Conservation (phyloP, 352 stramenopile species). For the Thalassiosira oceanica region DNA sequence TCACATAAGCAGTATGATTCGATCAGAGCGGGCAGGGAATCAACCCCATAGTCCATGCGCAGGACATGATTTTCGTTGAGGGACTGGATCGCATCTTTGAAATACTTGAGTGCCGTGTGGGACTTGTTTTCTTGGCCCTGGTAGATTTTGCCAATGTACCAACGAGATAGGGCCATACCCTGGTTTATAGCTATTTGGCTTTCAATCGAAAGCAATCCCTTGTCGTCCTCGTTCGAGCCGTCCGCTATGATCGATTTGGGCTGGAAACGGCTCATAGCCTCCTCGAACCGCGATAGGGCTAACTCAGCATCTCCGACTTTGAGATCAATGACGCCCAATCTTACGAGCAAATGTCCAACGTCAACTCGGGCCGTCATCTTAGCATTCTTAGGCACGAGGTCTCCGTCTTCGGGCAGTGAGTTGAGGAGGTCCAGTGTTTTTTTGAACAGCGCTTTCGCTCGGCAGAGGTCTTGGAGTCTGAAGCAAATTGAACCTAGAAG, state of each 20-base stretch:
- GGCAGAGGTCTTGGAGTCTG: conserved; percentile 34
- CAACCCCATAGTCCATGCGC: conserved; percentile 17
- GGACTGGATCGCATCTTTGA: conserved; percentile 44
- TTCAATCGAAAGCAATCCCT: not conserved
- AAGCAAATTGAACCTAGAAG: conserved; percentile 39
- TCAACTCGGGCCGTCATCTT: conserved; percentile 29
- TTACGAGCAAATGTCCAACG: conserved; percentile 29
- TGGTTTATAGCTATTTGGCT: conserved; percentile 30
- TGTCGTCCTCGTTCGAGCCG: conserved; percentile 13
- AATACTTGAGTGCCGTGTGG: conserved; percentile 46
- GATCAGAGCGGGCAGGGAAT: no score
- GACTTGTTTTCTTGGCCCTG: conserved; percentile 16
- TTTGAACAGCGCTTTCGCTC: conserved; percentile 32
- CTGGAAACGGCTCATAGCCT: conserved; percentile 39
- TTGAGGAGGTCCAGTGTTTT: conserved; percentile 19
- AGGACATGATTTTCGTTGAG: conserved; percentile 42
- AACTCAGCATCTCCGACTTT: conserved; percentile 23
- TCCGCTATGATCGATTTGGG: conserved; percentile 12
- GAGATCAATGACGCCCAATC: conserved; percentile 30
- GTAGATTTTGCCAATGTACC: conserved; percentile 35
- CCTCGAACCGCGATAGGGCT: conserved; percentile 23
- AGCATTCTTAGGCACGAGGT: no score
- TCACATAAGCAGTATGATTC: conserved; percentile 40
- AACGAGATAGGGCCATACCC: conserved; percentile 35
- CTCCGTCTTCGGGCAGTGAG: conserved; percentile 1